These are phyloP conservation scores for Actinomortierella ambigua DNA, from an alignment of 371 early-diverging fungal species.

Conservation along the genomic window DNA sequence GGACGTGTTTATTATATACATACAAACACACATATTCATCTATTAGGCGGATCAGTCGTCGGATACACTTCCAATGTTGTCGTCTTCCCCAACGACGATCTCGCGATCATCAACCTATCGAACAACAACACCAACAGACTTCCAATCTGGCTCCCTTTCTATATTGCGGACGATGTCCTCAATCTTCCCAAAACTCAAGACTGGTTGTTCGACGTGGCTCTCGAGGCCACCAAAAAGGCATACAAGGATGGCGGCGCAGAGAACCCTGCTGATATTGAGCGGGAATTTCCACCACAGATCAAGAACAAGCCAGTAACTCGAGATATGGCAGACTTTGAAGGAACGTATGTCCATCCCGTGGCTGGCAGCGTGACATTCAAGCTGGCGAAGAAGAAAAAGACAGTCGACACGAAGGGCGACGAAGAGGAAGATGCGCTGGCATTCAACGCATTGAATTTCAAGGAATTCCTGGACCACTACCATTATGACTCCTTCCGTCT, in stretches of 20 bases:
- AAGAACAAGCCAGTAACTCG: constrained; percentile 10
- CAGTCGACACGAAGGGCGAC: background rate
- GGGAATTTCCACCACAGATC: constrained; percentile 4
- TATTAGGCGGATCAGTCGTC: constrained; percentile 10
- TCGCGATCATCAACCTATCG: constrained; percentile 14
- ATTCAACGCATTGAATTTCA: background rate
- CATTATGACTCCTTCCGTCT: constrained; percentile 23
- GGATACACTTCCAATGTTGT: constrained; percentile 9
- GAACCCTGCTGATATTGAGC: too few species aligned
- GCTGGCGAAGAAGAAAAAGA: background rate
- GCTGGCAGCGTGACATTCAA: constrained; percentile 6
- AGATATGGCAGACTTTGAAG: constrained; percentile 1
- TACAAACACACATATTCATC: background rate
- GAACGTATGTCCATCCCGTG: constrained; percentile 9
- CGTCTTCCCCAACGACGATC: constrained; percentile 19
- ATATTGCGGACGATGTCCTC: constrained; percentile 20
- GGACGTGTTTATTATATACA: background rate
- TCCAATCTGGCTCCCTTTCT: background rate
- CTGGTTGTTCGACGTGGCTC: constrained; percentile 9
- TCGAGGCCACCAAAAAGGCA: background rate
- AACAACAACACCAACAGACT: constrained; percentile 10
- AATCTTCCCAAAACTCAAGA: constrained; percentile 14
- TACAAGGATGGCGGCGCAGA: background rate
- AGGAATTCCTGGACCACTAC: constrained; percentile 13
- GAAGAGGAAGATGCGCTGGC: background rate